Conservation (phyloP, 257 asterid genomes). For the Nicotiana knightiana region DNA sequence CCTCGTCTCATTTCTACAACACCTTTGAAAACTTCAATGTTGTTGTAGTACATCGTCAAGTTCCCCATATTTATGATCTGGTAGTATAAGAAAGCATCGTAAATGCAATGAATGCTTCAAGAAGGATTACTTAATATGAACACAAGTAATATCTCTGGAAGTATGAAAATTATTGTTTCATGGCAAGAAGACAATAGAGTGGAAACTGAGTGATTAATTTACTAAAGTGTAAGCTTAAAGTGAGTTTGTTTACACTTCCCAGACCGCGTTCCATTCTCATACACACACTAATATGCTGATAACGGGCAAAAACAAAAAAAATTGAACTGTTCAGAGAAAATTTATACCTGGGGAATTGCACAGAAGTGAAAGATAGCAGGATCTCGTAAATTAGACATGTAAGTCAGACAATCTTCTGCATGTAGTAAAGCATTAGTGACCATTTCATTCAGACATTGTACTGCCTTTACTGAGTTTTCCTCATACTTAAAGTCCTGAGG, state of each 20-base stretch:
- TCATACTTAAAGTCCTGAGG: conserved; percentile 67
- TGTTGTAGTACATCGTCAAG: conserved; percentile 81
- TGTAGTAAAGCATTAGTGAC: conserved; percentile 21
- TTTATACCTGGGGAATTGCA: conserved; percentile 87
- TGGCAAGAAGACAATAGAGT: too few species aligned
- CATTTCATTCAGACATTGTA: conserved; percentile 89
- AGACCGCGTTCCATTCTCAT: too few species aligned
- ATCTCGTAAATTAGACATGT: conserved; percentile 62
- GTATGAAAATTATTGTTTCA: too few species aligned
- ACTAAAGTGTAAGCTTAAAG: too few species aligned
- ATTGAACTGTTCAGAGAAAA: too few species aligned
- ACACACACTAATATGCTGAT: too few species aligned
- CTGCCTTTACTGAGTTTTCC: conserved; percentile 80
- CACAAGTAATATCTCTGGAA: too few species aligned
- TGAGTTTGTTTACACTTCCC: too few species aligned
- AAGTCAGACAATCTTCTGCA: conserved; percentile 64
- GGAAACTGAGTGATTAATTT: too few species aligned
- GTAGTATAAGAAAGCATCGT: conserved; percentile 8
- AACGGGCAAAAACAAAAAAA: too few species aligned
- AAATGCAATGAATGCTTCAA: too few species aligned
- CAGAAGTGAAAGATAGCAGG: conserved; percentile 89
- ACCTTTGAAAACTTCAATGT: conserved; percentile 76
- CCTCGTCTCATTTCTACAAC: conserved; percentile 97
- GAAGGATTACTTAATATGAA: too few species aligned
- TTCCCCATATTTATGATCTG: conserved; percentile 97